Evolutionary conservation across 129 eudicot species (phyloP).

Genomic region (Oenanthe sinensis): DNA sequence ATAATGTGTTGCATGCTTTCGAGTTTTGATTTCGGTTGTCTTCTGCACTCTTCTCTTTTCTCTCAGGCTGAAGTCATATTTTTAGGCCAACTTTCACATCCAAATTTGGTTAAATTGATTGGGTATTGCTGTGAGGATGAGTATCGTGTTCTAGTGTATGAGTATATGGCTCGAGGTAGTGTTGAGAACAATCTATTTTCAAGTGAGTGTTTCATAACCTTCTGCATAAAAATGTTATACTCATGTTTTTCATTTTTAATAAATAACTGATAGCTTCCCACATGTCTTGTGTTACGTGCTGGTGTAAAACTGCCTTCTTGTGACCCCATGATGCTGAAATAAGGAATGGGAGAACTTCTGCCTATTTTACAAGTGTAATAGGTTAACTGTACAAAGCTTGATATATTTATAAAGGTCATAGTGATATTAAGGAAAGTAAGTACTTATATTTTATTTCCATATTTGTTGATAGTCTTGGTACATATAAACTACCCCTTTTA

Average conservation of each 20-base stretch:
- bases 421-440: neutral
- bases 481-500: neutral
- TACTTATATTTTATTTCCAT: neutral
- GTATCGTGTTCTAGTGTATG: conserved; percentile 79
- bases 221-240: conserved; percentile 9
- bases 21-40: neutral
- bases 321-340: conserved; percentile 6
- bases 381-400: neutral
- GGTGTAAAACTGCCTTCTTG: neutral
- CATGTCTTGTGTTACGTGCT: neutral
- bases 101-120: conserved; percentile 80
- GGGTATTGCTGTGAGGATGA: conserved; percentile 94
- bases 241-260: neutral
- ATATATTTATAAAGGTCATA: neutral
- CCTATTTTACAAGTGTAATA: conserved; percentile 4
- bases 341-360: neutral
- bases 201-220: conserved; percentile 39
- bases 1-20: neutral
- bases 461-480: neutral
- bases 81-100: conserved; percentile 95
- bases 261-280: neutral
- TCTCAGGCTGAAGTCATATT: conserved; percentile 88
- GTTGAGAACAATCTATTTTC: conserved; percentile 86
- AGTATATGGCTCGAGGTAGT: conserved; percentile 86
- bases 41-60: conserved; percentile 6